These are phyloP conservation scores for Dictyostelium firmibasis DNA, from an alignment of 78 protist genomes.

Conservation along the genomic window DNA sequence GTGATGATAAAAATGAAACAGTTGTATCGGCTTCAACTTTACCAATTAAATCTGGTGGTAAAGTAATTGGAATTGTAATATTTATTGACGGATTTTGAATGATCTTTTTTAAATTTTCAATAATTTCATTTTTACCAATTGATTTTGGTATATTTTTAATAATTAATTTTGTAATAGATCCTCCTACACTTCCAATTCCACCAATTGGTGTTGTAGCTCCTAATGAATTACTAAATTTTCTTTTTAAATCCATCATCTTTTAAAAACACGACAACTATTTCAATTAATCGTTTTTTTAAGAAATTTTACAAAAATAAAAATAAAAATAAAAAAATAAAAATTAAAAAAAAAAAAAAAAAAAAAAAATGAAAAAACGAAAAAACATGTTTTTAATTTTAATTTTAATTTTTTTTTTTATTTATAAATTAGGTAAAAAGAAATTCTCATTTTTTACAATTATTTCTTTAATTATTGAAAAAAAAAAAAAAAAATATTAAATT, in stretches of 20 bases:
- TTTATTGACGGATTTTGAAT: constrained; percentile 18
- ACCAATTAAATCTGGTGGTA: constrained; percentile 12
- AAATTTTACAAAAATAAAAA: background rate
- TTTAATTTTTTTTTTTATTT: background rate
- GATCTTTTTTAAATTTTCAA: constrained; percentile 39
- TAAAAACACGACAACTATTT: background rate
- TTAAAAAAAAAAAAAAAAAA: background rate
- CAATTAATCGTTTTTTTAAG: background rate
- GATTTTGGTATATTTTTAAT: constrained; percentile 55
- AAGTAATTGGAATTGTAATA: constrained; percentile 36
- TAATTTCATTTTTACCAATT: constrained; percentile 7
- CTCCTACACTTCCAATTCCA: background rate
- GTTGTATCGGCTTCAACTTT: constrained; percentile 36
- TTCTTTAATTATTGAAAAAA: too few species aligned
- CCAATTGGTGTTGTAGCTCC: background rate
- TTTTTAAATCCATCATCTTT: constrained; percentile 19
- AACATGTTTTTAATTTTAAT: too few species aligned
- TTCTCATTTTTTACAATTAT: too few species aligned
- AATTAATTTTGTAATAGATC: background rate
- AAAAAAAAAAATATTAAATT: background rate
- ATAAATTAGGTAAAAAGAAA: too few species aligned
- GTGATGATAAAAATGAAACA: constrained; percentile 14
- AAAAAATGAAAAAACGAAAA: background rate
- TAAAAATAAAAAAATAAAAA: too few species aligned
- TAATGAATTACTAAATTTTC: constrained; percentile 6